Base-by-base conservation (phyloP, 352 stramenopile species). In the Phytophthora chlamydospora region DNA sequence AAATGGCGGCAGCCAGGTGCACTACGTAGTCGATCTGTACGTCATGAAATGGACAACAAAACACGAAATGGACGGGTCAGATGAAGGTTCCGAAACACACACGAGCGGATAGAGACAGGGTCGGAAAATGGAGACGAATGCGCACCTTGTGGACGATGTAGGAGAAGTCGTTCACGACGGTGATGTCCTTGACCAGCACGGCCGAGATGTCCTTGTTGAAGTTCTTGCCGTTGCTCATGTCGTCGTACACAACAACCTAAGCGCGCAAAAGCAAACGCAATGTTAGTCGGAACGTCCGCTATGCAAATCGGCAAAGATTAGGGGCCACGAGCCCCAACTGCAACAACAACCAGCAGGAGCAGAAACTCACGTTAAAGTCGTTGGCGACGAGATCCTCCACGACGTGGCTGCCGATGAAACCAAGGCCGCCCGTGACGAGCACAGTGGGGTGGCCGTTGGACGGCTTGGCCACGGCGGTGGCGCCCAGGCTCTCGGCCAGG, bases 201-300 rank as follows among this genome's bases (percentile, higher is more conserved):
- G 82, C 80, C 14, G 82, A 79, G 24, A 78, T 52, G 49, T 77
- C 77, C 43, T 79, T 78, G 71, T 93, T 90, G 44, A 91, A 91
- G 68, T 93, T 93, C 51, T 81, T 84, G 58, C 84, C 84, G 59
- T 93, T 93, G 78, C 84, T 93, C 84, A 91, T 91, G 66, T 93
- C 84, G 48, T 93, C 84, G 58, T 90, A 91, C 58, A 93, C 80
- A 32, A 93, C 78, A 21, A 93, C 83, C 80, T 90, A 49, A 21
- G n/a, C 11, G 51, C 34, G 51, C 16, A 43, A 44, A 47, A 17
- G 24, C 19, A 42, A 27, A 36, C 2, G 50, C 4, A 38, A 7
- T 44, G 2, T 13, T 44, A 50, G 38, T 60, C 38, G 60, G 42
- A 59, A 41, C 39, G 43, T 4, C 31, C 17, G 35, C 35, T 21